A percentile compares a stretch with the other conserved stretches of the same genome.
Evolutionary conservation across 345 rosid species (phyloP).

Genomic region (Sisymbrium altissimum): DNA sequence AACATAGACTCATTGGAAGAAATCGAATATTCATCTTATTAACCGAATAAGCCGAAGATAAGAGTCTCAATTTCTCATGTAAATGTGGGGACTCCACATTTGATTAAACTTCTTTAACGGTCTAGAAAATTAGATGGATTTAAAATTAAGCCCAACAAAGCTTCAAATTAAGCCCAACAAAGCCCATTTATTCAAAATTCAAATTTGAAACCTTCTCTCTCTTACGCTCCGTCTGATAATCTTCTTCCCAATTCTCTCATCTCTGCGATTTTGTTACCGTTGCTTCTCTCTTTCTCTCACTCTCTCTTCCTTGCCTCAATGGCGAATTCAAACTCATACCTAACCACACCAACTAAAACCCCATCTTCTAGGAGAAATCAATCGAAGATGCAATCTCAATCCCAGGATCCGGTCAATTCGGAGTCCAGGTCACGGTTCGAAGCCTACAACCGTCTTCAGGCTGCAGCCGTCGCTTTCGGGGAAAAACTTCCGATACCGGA

Average conservation of each 20-base stretch:
- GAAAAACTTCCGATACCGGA: constrained; percentile 97
- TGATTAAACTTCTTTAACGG: too few relatives aligned
- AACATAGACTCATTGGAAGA: neutral
- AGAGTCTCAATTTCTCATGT: too few relatives aligned
- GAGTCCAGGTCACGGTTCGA: constrained; percentile 65
- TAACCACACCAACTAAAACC: constrained; percentile 59
- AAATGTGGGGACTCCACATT: too few relatives aligned
- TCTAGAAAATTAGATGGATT: neutral
- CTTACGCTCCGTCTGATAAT: neutral
- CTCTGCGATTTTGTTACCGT: constrained; percentile 5
- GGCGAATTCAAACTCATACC: constrained; percentile 48
- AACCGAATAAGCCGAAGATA: too few relatives aligned
- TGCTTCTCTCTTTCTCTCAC: neutral
- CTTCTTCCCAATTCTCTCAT: neutral
- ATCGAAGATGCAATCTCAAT: constrained; percentile 24
- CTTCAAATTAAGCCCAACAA: neutral
- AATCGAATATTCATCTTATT: neutral
- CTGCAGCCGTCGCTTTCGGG: constrained; percentile 94
- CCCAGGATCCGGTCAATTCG: constrained; percentile 30
- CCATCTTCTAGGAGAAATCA: constrained; percentile 45
- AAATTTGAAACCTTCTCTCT: constrained; percentile 1
- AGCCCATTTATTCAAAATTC: constrained; percentile 13
- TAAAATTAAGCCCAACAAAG: neutral
- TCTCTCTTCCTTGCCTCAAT: constrained; percentile 30
- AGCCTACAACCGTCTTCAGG: constrained; percentile 94